Conservation (phyloP, 768 basidiomycete species). For the Sarcodon aspratus region DNA sequence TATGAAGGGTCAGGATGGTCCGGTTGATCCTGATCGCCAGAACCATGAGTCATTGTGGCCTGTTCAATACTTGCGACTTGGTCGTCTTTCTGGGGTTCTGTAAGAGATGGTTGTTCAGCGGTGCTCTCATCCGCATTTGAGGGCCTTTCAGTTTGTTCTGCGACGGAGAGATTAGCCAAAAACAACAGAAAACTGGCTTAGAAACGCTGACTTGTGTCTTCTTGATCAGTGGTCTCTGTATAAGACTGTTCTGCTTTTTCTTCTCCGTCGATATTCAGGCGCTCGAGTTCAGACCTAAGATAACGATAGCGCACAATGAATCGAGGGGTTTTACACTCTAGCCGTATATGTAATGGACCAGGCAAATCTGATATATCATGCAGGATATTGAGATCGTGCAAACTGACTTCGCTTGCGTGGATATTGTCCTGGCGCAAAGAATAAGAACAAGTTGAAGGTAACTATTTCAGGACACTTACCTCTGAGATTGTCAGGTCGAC, state of each 20-base stretch:
- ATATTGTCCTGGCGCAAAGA: conserved; percentile 45
- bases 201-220: neutral
- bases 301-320: conserved; percentile 58
- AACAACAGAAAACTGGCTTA: no score
- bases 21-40: conserved; percentile 3
- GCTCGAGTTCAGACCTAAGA: conserved; percentile 45
- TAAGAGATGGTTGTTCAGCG: neutral
- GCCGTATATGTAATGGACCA: conserved; percentile 52
- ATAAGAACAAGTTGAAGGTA: neutral
- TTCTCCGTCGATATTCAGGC: conserved; percentile 18
- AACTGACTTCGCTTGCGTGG: conserved; percentile 53
- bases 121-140: neutral
- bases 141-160: neutral
- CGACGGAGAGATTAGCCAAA: neutral
- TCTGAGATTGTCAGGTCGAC: conserved; percentile 47
- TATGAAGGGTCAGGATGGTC: conserved; percentile 4
- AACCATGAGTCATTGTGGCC: neutral
- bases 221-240: conserved; percentile 13
- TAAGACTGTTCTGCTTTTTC: conserved; percentile 7
- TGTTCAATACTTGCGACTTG: conserved; percentile 1
- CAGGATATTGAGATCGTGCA: conserved; percentile 62
- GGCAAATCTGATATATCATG: conserved; percentile 52
- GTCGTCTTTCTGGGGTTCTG: conserved; percentile 1
- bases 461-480: conserved; percentile 25
- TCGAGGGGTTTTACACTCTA: conserved; percentile 38